Evolutionary conservation across 306 rosid species (phyloP).

Genomic region (Malus sieversii): DNA sequence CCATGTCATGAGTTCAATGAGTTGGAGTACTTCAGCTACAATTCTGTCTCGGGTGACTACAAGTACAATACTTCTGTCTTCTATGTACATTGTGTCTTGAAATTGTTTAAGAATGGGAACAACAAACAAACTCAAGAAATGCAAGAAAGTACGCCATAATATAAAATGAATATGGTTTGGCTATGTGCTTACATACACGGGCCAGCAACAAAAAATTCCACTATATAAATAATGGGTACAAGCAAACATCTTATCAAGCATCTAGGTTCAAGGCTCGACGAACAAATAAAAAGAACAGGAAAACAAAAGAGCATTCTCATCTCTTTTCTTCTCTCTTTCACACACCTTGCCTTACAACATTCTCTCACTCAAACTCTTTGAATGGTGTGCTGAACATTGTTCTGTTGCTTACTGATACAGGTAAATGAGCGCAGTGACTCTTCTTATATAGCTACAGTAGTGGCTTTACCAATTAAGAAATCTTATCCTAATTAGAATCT

Average conservation of each 20-base stretch:
- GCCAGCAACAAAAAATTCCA: background rate
- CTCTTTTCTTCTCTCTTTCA: background rate
- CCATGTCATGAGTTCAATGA: conserved; percentile 97
- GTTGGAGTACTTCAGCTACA: conserved; percentile 78
- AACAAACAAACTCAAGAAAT: no score
- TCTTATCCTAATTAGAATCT: background rate
- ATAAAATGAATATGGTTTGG: background rate
- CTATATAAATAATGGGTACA: background rate
- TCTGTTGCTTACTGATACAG: background rate
- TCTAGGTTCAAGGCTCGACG: background rate
- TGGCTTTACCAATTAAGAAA: background rate
- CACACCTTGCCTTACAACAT: background rate
- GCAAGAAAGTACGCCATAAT: background rate
- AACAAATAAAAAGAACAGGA: background rate
- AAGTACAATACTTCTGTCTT: conserved; percentile 32
- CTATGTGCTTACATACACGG: background rate
- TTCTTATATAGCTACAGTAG: background rate
- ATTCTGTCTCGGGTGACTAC: conserved; percentile 70
- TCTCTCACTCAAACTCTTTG: background rate
- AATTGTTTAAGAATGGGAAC: no score
- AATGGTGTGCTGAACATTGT: background rate
- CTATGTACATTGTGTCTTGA: background rate
- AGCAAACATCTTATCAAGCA: background rate
- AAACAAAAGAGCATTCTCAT: background rate
- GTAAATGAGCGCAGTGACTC: background rate